Percentiles rank a stretch among this genome's conserved stretches.
These are phyloP conservation scores for Fusarium guadeloupense DNA, from an alignment of 2,329 filamentous ascomycete genomes.

Conservation along the genomic window DNA sequence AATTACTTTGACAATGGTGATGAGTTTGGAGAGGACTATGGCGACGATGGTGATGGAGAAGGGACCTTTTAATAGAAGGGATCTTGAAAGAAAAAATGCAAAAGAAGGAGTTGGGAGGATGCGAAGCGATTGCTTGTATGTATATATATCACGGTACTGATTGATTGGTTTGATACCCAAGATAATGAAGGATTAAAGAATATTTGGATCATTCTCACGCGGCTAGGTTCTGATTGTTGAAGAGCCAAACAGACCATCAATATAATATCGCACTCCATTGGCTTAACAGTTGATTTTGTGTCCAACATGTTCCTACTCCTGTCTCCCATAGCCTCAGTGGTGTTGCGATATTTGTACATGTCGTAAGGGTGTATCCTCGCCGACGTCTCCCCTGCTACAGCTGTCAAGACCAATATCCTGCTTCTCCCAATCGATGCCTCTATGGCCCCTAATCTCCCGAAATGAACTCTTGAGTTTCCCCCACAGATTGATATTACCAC, in stretches of 20 bases:
- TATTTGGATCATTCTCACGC: neutral
- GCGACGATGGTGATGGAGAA: constrained; percentile 61
- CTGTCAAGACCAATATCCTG: constrained; percentile 2
- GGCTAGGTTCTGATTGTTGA: neutral
- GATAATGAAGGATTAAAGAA: constrained; percentile 35
- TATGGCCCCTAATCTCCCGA: neutral
- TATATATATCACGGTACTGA: constrained; percentile 31
- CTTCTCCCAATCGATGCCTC: neutral
- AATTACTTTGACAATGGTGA: constrained; percentile 68
- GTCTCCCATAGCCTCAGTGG: neutral
- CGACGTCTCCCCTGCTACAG: constrained; percentile 8
- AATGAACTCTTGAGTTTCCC: constrained; percentile 19
- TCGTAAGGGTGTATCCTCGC: constrained; percentile 32
- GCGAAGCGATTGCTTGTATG: constrained; percentile 35
- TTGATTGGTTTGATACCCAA: constrained; percentile 43
- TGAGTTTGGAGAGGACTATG: constrained; percentile 62
- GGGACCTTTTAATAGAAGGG: constrained; percentile 48
- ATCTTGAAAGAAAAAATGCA: neutral
- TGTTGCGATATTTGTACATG: constrained; percentile 42
- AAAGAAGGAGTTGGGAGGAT: constrained; percentile 11
- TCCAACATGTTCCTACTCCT: neutral
- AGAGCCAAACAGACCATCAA: neutral
- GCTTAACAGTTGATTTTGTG: constrained; percentile 1
- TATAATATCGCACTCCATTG: neutral
- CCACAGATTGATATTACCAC: constrained; percentile 24